These are phyloP conservation scores for Metschnikowia lunata DNA, from an alignment of 805 yeast species.

Conservation along the genomic window DNA sequence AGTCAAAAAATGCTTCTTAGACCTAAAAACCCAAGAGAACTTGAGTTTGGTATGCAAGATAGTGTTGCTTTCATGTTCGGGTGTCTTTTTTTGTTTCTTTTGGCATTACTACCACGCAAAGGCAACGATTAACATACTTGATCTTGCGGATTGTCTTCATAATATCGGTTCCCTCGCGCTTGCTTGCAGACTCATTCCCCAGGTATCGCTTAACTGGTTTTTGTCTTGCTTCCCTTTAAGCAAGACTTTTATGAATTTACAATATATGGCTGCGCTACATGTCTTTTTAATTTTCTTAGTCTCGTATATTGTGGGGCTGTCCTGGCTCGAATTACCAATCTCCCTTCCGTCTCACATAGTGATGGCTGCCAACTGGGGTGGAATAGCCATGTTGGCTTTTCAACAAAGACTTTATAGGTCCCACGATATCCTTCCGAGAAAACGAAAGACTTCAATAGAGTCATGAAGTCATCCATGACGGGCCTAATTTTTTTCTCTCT, in stretches of 20 bases:
- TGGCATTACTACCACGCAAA: constrained; percentile 3
- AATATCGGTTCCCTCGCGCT: constrained; percentile 9
- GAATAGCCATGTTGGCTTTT: constrained; percentile 1
- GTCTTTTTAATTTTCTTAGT: not conserved
- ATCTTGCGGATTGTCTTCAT: constrained; percentile 14
- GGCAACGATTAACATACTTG: constrained; percentile 14
- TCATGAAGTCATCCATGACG: too few species aligned
- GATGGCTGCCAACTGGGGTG: constrained; percentile 1
- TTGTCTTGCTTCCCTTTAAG: constrained; percentile 6
- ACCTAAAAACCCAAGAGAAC: constrained; percentile 6
- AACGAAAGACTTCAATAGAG: not conserved
- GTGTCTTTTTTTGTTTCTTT: not conserved
- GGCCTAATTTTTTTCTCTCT: too few species aligned
- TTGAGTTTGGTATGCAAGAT: constrained; percentile 12
- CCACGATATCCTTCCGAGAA: not conserved
- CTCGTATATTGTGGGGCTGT: not conserved
- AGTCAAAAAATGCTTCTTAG: constrained; percentile 1
- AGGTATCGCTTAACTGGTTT: constrained; percentile 16
- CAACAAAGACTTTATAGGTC: constrained; percentile 8
- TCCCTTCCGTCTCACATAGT: constrained; percentile 7
- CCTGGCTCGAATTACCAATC: constrained; percentile 10
- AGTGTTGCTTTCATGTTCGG: constrained; percentile 1
- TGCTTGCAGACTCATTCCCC: constrained; percentile 13
- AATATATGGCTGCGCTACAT: not conserved
- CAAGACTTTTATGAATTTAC: constrained; percentile 2